Evolutionary conservation across 495 filamentous ascomycete species (phyloP).

Genomic region (Chaetomidium leptoderma): DNA sequence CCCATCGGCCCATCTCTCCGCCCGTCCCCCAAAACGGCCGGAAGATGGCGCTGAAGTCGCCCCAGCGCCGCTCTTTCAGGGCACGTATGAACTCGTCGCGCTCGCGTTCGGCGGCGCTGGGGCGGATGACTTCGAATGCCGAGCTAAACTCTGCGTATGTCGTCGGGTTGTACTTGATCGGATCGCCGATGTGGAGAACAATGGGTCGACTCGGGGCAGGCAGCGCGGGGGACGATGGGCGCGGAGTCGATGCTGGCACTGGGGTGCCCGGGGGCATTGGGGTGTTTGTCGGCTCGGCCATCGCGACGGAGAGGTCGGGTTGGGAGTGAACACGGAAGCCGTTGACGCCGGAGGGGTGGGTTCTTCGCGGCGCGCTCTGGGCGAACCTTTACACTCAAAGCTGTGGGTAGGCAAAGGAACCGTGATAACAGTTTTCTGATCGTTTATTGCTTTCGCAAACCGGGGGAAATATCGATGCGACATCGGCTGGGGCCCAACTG

Average conservation of each 20-base stretch:
- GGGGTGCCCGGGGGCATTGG: conserved; percentile 43
- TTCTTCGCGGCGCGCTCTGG: neutral
- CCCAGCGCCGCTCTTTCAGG: conserved; percentile 60
- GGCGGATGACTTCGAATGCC: conserved; percentile 57
- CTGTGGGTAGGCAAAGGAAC: no score
- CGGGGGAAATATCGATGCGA: conserved; percentile 7
- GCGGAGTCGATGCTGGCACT: conserved; percentile 41
- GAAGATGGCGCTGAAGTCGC: conserved; percentile 68
- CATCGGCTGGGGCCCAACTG: conserved; percentile 5
- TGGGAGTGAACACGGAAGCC: neutral
- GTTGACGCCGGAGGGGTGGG: no score
- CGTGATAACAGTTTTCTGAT: neutral
- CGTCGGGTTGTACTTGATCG: conserved; percentile 61
- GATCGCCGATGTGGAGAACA: conserved; percentile 66
- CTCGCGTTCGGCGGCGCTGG: conserved; percentile 46
- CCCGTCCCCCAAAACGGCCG: conserved; percentile 76
- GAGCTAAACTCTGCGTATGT: conserved; percentile 53
- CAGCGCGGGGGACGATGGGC: conserved; percentile 41
- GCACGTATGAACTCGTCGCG: conserved; percentile 58
- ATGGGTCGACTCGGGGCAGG: conserved; percentile 27
- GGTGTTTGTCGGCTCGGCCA: conserved; percentile 50
- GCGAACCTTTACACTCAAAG: neutral
- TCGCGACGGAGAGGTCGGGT: conserved; percentile 13
- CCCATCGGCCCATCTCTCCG: conserved; percentile 75
- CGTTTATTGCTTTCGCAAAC: neutral